Percentiles rank a stretch among this genome's conserved stretches.
These are phyloP conservation scores for Triticum timopheevii DNA, from an alignment of 176 grass and related monocot genomes.

Conservation along the genomic window DNA sequence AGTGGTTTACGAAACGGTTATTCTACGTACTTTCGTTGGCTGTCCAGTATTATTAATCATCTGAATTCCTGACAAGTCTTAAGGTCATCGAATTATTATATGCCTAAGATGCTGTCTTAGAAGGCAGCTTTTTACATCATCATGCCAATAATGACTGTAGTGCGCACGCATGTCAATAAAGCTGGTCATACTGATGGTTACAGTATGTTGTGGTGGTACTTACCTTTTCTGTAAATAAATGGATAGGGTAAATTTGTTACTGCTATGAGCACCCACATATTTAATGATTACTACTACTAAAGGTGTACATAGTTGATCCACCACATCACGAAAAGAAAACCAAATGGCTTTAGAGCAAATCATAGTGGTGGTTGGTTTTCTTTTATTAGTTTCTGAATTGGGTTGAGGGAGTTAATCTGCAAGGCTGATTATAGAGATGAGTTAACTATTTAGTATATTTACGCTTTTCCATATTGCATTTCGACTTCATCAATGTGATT, in stretches of 20 bases:
- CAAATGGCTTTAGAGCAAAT: no score
- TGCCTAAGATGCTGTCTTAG: neutral
- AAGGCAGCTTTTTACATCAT: neutral
- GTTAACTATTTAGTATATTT: neutral
- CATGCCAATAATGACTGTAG: neutral
- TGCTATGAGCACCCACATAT: no score
- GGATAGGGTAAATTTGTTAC: neutral
- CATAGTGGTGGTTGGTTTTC: no score
- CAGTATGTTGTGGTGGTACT: neutral
- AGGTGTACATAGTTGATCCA: no score
- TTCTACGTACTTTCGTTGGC: neutral
- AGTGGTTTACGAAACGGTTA: neutral
- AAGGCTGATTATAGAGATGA: neutral
- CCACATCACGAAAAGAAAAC: no score
- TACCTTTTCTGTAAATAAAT: neutral
- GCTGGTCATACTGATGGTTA: neutral
- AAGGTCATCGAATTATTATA: neutral
- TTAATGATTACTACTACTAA: no score
- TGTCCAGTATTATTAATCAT: neutral
- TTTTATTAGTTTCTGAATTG: neutral
- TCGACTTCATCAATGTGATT: neutral
- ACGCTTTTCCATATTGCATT: neutral
- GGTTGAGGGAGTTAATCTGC: neutral
- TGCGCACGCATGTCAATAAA: neutral
- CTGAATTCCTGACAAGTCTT: neutral